A percentile compares a stretch with the other conserved stretches of the same genome.
phyloP scores from a whole-genome alignment of 768 basidiomycete genomes.

The Terana coerulea region DNA sequence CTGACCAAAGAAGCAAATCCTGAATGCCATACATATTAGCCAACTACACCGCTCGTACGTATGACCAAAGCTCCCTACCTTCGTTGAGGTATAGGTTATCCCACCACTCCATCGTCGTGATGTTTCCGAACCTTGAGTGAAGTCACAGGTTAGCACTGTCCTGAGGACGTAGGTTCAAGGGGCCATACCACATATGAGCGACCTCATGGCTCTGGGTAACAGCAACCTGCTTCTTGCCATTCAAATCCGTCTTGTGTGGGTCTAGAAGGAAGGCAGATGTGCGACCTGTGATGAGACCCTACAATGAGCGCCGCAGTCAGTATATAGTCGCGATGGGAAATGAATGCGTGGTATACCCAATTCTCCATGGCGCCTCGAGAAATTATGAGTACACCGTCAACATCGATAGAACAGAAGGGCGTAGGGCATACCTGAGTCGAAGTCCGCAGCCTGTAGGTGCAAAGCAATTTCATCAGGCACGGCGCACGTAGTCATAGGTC shows the following conservation, averaged over 20 bases:
- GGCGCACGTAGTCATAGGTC: not conserved
- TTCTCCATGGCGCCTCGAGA: constrained; percentile 96
- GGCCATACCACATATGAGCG: constrained; percentile 67
- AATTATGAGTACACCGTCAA: no score
- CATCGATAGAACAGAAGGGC: constrained; percentile 26
- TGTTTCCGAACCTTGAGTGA: constrained; percentile 73
- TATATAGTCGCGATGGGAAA: not conserved
- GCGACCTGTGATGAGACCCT: constrained; percentile 86
- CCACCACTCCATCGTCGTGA: constrained; percentile 95
- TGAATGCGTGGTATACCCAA: constrained; percentile 45
- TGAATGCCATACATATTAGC: constrained; percentile 18
- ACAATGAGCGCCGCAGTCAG: not conserved
- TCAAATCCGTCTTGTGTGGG: constrained; percentile 66
- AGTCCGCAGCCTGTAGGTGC: constrained; percentile 64
- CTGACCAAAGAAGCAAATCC: constrained; percentile 80
- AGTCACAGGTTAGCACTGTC: constrained; percentile 13
- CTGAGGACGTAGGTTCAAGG: not conserved
- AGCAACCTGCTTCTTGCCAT: constrained; percentile 77
- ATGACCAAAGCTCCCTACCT: constrained; percentile 37
- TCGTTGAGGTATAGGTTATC: constrained; percentile 80
- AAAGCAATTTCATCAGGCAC: not conserved
- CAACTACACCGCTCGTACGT: no score
- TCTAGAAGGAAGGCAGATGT: constrained; percentile 80
- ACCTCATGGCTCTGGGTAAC: constrained; percentile 82
- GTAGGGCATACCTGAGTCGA: no score